Conservation (phyloP, 2,329 filamentous ascomycete species). For the Colletotrichum sp. region DNA sequence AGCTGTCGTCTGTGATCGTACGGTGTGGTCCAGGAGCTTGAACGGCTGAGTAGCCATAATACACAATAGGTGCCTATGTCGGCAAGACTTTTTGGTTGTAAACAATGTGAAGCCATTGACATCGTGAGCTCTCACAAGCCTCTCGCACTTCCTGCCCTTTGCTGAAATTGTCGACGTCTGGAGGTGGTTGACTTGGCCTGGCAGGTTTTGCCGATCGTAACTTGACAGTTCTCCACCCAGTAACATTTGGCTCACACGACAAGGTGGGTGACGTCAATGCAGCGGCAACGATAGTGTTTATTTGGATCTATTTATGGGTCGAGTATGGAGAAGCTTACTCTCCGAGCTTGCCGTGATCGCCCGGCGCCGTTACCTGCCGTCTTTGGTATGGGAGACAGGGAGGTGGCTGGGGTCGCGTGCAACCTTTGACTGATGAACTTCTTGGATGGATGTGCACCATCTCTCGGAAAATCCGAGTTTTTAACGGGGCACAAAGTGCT, state of each 20-base stretch:
- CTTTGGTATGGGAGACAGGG: not conserved
- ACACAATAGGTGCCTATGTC: no score
- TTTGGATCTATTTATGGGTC: not conserved
- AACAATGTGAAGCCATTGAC: not conserved
- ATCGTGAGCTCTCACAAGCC: not conserved
- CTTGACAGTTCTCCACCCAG: not conserved
- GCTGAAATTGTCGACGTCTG: not conserved
- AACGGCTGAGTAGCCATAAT: no score
- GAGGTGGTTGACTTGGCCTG: not conserved
- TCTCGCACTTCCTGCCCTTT: not conserved
- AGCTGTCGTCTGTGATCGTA: not conserved
- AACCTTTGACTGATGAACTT: not conserved
- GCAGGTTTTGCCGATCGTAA: not conserved
- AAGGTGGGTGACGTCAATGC: not conserved
- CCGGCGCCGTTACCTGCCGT: not conserved
- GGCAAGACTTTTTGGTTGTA: no score
- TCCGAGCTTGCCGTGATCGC: not conserved
- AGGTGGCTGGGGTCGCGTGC: not conserved
- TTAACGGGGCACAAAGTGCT: not conserved
- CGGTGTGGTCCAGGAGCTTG: not conserved
- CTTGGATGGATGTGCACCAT: not conserved
- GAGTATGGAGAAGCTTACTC: not conserved
- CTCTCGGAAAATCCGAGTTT: accelerated
- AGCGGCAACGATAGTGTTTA: not conserved
- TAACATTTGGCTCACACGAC: not conserved